Conservation (phyloP, 1,139 yeast genomes). For the Candida sanyaensis region DNA sequence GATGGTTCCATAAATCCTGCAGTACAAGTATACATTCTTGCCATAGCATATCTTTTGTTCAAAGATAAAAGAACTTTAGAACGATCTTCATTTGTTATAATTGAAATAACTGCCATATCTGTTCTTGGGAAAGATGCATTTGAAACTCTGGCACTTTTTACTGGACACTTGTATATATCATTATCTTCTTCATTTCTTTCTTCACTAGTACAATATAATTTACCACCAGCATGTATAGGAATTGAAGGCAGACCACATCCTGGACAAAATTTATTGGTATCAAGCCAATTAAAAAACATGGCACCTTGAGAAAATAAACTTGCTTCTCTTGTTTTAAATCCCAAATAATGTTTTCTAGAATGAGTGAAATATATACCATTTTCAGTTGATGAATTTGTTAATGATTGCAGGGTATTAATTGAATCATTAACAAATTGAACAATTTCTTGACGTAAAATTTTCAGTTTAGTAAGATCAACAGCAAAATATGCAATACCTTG, state of each 20-base stretch:
- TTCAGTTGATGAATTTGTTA: conserved; percentile 13
- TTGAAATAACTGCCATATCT: conserved; percentile 84
- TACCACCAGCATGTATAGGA: conserved; percentile 82
- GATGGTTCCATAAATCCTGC: conserved; percentile 97
- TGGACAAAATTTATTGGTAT: conserved; percentile 76
- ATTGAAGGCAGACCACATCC: conserved; percentile 79
- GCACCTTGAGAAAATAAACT: conserved; percentile 78
- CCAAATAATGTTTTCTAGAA: conserved; percentile 38
- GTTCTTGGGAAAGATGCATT: conserved; percentile 87
- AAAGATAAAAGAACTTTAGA: conserved; percentile 72
- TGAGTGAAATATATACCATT: conserved; percentile 28
- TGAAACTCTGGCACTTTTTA: conserved; percentile 53
- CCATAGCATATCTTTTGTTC: conserved; percentile 51
- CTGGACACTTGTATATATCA: conserved; percentile 48
- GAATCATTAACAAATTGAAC: conserved; percentile 19
- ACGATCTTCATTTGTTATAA: conserved; percentile 64
- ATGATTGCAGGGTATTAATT: conserved; percentile 12
- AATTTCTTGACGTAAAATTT: conserved; percentile 25
- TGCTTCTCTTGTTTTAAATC: conserved; percentile 50
- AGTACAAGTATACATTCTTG: conserved; percentile 74
- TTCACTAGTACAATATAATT: conserved; percentile 58
- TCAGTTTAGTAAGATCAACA: conserved; percentile 56
- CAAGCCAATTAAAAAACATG: conserved; percentile 85
- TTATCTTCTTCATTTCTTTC: conserved; percentile 10
- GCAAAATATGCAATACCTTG: conserved; percentile 79